These are phyloP conservation scores for Punica granatum DNA, from an alignment of 345 rosid species.

Conservation along the genomic window DNA sequence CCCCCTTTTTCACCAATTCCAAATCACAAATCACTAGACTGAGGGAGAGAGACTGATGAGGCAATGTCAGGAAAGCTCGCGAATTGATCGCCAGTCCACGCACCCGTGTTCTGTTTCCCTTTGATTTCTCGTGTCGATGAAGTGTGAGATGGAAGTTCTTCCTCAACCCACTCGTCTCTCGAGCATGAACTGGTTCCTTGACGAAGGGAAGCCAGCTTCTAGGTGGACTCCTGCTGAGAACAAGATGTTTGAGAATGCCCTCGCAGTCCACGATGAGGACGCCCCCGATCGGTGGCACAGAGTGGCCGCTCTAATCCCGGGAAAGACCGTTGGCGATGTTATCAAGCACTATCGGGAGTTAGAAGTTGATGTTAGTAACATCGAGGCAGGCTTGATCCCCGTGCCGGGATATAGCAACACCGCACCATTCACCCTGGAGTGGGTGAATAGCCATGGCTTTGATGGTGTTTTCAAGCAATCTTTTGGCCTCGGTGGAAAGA, in stretches of 20 bases:
- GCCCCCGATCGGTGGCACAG: slow-evolving; percentile 57
- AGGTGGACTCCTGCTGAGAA: slow-evolving; percentile 78
- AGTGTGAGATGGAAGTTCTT: slow-evolving; percentile 63
- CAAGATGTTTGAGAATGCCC: slow-evolving; percentile 78
- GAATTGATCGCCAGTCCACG: slow-evolving; percentile 4
- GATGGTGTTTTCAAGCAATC: slow-evolving; percentile 45
- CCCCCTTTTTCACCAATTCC: slow-evolving; percentile 16
- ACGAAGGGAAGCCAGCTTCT: slow-evolving; percentile 32
- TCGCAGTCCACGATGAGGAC: slow-evolving; percentile 63
- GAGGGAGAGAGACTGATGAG: not conserved
- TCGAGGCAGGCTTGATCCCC: slow-evolving; percentile 61
- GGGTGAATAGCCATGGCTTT: slow-evolving; percentile 30
- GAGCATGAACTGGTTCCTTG: slow-evolving; percentile 43
- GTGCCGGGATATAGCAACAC: slow-evolving; percentile 43
- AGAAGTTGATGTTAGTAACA: slow-evolving; percentile 57
- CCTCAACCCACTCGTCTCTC: slow-evolving; percentile 38
- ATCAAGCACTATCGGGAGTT: slow-evolving; percentile 53
- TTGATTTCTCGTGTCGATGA: slow-evolving; percentile 25
- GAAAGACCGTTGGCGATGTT: slow-evolving; percentile 57
- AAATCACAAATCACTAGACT: not conserved
- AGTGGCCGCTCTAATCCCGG: slow-evolving; percentile 58
- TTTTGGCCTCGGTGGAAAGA: slow-evolving; percentile 50
- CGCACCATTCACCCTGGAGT: slow-evolving; percentile 50
- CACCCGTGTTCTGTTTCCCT: not conserved
- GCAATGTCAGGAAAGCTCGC: not conserved